Evolutionary conservation across 176 grass and related monocot genomes (phyloP), one percentile per base, ranked within the genome.

Genomic region (Hyparrhenia diplandra): DNA sequence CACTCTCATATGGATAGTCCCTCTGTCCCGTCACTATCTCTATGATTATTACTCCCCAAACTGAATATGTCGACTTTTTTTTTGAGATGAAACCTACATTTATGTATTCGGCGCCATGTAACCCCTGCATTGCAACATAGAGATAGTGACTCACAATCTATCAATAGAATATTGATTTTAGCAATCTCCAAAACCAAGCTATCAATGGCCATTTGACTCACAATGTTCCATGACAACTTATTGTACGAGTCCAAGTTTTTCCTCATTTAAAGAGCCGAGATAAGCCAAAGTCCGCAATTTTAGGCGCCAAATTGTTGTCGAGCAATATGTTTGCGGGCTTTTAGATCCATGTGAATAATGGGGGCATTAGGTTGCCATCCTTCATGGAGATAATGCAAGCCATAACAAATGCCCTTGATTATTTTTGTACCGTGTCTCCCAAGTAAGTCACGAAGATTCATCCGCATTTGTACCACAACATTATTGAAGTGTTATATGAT

Each of bases 321-420:
- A 69, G 66, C 66, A 69, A 46, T 71, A 71, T 71, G 40, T 71
- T 71, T 71, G 68, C 23, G 28, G 68, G 68, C n/a, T n/a, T 71
- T 71, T n/a, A 71, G 68, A 17, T 71, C 68, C 39, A 45, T 45
- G 40, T 71, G 68, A 71, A 71, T 17, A 71, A 71, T 45, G 27
- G 68, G 68, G 5, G n/a, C 3, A 45, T 24, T 46, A 43, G 0
- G 40, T 27, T 71, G 39, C 13, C 68, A 16, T 28, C 29, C 13
- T 7, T 27, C 68, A 14, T 71, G 68, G 3, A 71, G 68, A 28
- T 71, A 71, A 71, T 71, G 40, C 46, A 71, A 71, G 8, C 68
- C 68, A 71, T 28, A 28, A 45, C 68, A 71, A 29, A 71, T 71
- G 10, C 68, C 68, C 24, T 71, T 0, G 2, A 71, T 71, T 28